Conservation (phyloP, 2,329 filamentous ascomycete genomes). For the Rasamsonia emersonii region DNA sequence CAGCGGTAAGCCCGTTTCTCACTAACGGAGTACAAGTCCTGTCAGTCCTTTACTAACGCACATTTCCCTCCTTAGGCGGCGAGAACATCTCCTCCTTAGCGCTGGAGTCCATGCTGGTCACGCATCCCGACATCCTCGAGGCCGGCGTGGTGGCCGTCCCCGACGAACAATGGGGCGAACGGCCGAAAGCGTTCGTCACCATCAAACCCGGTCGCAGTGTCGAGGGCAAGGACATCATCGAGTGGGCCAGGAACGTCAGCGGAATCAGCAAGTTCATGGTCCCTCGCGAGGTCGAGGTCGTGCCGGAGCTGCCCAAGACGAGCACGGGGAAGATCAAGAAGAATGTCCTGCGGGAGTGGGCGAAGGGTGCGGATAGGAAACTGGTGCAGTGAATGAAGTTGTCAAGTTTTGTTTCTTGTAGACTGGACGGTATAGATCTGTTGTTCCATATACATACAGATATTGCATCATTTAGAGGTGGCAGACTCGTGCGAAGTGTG, state of each 20-base stretch:
- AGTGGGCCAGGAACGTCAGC: conserved; percentile 75
- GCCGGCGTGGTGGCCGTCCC: conserved; percentile 81
- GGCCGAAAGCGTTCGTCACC: conserved; percentile 91
- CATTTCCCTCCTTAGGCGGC: conserved; percentile 51
- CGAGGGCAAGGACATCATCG: conserved; percentile 61
- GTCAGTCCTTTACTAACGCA: too few species aligned
- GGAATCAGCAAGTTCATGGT: conserved; percentile 88
- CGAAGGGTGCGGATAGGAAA: conserved; percentile 45
- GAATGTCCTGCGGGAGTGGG: conserved; percentile 84
- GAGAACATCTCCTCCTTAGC: conserved; percentile 96
- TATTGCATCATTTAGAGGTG: too few species aligned
- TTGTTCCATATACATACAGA: too few species aligned
- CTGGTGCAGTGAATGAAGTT: conserved; percentile 6
- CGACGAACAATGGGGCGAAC: conserved; percentile 88
- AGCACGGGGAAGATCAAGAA: conserved; percentile 96
- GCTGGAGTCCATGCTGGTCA: conserved; percentile 78
- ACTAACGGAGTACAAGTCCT: too few species aligned
- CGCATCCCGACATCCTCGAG: conserved; percentile 83
- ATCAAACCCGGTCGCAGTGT: conserved; percentile 58
- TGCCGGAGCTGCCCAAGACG: conserved; percentile 89
- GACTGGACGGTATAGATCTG: neutral
- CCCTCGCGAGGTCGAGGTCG: conserved; percentile 62
- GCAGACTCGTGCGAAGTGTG: too few species aligned
- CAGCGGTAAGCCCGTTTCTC: conserved; percentile 56
- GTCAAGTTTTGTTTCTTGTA: too few species aligned